Evolutionary conservation across 495 filamentous ascomycete species (phyloP), one percentile per base, ranked within the genome.

Genomic region (Amniculicola lignicola): DNA sequence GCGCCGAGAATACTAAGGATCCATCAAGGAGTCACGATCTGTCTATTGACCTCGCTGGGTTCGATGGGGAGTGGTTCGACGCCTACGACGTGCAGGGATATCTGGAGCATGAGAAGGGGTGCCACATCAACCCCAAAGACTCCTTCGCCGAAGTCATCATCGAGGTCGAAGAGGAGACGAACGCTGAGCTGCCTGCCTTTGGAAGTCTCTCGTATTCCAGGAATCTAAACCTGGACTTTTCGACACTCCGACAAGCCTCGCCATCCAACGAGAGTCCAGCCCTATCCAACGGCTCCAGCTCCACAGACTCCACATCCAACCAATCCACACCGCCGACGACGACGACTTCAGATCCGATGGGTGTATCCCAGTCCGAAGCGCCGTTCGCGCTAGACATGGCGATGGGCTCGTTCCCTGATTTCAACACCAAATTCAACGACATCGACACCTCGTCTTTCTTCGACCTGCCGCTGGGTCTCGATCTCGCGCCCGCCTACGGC

Each of bases 21-120:
- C 43, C 52, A 14, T 51, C 64, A 1, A 43, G 62, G 49, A 54
- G 25, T 27, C 52, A 57, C 24, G 53, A 61, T 42, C 19, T 59
- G 42, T 35, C 49, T 27, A 45, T 65, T 31, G 64, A 65, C 37
- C 38, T 65, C 2, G 56, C 44, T 0, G 70, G 67, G 14, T 70
- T 68, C 64, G 75, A 81, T 33, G 84, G 86, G 19, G 85, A 88
- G 43, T 91, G 84, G 77, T 85, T 86, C 58, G 85, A 90, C 58
- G 74, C 83, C 4, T 74, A 81, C 41, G 88, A 90, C 61, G 81
- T 89, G 4, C 84, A 90, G 67, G 73, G 80, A 9, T 89, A 83
- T 66, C 75, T 92, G 15, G 69, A 72, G 47, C 12, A 51, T 15
- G 72, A 80, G 64, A 74, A 78, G 25, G 83, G 82, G 0, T 72